These are phyloP conservation scores for Noccaea bulbosa DNA, from an alignment of 345 rosid genomes.

Conservation along the genomic window DNA sequence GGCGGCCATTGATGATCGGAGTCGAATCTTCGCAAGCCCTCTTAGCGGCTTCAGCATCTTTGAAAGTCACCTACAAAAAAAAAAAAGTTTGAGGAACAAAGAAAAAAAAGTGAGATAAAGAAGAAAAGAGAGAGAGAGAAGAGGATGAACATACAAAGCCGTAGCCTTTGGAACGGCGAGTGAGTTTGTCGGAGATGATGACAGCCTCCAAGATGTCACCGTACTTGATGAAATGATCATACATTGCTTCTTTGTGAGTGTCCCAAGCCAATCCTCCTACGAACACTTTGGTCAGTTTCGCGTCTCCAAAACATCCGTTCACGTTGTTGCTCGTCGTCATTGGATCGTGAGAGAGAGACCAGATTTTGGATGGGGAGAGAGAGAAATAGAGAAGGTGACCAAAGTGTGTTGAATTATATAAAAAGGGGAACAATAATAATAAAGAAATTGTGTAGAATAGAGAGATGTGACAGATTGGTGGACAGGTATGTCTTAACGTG, in stretches of 20 bases:
- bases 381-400: conserved; percentile 33
- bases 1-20: conserved; percentile 89
- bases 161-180: conserved; percentile 98
- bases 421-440: conserved; percentile 42
- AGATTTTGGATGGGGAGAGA: background rate
- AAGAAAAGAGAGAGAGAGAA: background rate
- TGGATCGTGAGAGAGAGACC: conserved; percentile 7
- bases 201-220: conserved; percentile 97
- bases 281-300: conserved; percentile 92
- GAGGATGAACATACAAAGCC: conserved; percentile 68
- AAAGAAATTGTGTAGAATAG: conserved; percentile 46
- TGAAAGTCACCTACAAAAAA: conserved; percentile 74
- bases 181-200: conserved; percentile 84
- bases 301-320: conserved; percentile 75
- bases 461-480: conserved; percentile 63
- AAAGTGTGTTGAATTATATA: conserved; percentile 24
- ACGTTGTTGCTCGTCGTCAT: conserved; percentile 56
- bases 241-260: conserved; percentile 80
- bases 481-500: conserved; percentile 57
- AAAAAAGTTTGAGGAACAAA: background rate
- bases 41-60: conserved; percentile 84
- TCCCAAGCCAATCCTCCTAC: conserved; percentile 99
- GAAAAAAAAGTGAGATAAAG: background rate
- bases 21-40: conserved; percentile 85
- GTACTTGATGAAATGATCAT: conserved; percentile 84